These are phyloP conservation scores for Hypoxylon sp. DNA, from an alignment of 2,329 filamentous ascomycete species.

Conservation along the genomic window DNA sequence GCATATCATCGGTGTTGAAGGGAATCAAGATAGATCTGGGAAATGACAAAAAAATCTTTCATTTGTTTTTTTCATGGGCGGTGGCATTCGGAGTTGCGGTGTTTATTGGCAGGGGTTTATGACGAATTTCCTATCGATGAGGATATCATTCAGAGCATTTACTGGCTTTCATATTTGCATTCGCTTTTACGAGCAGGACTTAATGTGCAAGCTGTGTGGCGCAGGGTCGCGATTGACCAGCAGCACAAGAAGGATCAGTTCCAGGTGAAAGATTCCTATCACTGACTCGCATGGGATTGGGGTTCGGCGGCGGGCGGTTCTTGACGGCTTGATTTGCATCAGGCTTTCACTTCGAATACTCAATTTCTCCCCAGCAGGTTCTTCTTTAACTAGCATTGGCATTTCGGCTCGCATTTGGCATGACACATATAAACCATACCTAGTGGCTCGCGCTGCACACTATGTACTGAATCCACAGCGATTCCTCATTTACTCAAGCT, in stretches of 20 bases:
- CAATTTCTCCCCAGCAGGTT: conserved; percentile 36
- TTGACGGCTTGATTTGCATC: conserved; percentile 40
- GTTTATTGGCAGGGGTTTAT: conserved; percentile 39
- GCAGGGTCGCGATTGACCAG: conserved; percentile 44
- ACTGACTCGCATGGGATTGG: conserved; percentile 32
- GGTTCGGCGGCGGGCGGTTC: conserved; percentile 37
- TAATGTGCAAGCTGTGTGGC: conserved; percentile 42
- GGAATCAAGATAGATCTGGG: conserved; percentile 50
- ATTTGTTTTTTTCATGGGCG: conserved; percentile 44
- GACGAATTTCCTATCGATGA: conserved; percentile 45
- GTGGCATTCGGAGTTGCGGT: conserved; percentile 41
- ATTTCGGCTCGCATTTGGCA: conserved; percentile 47
- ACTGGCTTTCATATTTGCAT: conserved; percentile 43
- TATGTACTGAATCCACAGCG: conserved; percentile 42
- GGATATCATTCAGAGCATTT: conserved; percentile 45
- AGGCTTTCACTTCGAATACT: conserved; percentile 41
- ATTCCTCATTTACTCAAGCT: conserved; percentile 35
- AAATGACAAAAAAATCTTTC: conserved; percentile 50
- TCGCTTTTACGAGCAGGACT: conserved; percentile 45
- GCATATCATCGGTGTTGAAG: conserved; percentile 52
- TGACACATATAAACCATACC: conserved; percentile 51
- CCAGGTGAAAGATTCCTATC: conserved; percentile 33
- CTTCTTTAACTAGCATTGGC: conserved; percentile 47
- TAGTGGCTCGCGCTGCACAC: conserved; percentile 50
- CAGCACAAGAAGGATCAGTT: conserved; percentile 45